Conservation (phyloP, 371 early-diverging fungal species). For the Mortierella sp. region DNA sequence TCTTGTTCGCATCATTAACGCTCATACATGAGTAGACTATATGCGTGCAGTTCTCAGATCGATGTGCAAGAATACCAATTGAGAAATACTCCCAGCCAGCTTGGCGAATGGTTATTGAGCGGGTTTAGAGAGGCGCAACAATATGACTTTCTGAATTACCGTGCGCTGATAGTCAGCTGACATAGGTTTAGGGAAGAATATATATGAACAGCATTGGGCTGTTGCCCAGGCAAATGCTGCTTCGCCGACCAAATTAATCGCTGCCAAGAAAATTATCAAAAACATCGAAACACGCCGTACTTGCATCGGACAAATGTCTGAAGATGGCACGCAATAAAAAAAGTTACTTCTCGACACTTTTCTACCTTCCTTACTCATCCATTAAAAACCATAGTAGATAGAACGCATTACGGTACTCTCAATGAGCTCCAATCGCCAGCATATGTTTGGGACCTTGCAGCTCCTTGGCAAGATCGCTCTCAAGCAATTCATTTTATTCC, state of each 20-base stretch:
- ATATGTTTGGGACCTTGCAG: constrained; percentile 9
- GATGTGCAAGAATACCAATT: too few species aligned
- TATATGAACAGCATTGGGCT: neutral
- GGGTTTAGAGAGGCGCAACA: neutral
- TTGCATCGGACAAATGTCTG: neutral
- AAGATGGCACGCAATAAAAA: neutral
- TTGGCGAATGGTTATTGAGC: neutral
- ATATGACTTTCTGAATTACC: neutral
- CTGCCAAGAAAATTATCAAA: neutral
- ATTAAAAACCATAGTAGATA: neutral
- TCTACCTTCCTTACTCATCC: neutral
- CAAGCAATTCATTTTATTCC: constrained; percentile 6
- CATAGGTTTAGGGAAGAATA: too few species aligned
- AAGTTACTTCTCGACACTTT: neutral
- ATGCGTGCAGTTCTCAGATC: too few species aligned
- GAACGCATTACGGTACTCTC: neutral
- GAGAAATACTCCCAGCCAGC: neutral
- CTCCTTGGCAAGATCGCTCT: constrained; percentile 19
- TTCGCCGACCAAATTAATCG: neutral
- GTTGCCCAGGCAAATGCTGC: neutral
- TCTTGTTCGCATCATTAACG: neutral
- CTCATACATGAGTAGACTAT: too few species aligned
- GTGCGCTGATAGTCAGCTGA: neutral
- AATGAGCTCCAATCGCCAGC: neutral
- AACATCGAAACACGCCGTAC: neutral